phyloP scores from a whole-genome alignment of 441 rosid genomes.

The Brassica hybrid region DNA sequence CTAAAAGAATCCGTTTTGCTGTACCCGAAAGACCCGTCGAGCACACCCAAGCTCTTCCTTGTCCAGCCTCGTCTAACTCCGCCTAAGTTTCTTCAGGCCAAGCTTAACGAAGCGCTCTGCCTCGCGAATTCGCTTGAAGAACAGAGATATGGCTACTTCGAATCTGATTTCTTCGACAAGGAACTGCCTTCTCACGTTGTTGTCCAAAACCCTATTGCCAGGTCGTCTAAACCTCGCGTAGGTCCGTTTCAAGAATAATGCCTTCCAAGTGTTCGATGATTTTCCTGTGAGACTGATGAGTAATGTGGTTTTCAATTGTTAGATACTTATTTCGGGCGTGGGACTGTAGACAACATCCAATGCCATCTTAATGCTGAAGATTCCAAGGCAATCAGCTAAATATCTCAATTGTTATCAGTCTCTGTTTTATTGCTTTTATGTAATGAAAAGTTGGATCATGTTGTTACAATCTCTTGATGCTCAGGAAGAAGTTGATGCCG shows the following conservation, averaged over 20 bases:
- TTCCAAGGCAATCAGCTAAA: constrained; percentile 57
- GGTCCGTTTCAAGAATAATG: constrained; percentile 49
- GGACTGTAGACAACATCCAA: constrained; percentile 71
- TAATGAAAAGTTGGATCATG: constrained; percentile 13
- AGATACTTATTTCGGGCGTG: constrained; percentile 85
- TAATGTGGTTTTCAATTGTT: constrained; percentile 25
- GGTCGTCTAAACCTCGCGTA: constrained; percentile 66
- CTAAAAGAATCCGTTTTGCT: constrained; percentile 43
- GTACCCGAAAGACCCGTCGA: constrained; percentile 62
- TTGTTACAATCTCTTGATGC: constrained; percentile 29
- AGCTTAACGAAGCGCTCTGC: constrained; percentile 86
- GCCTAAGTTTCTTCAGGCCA: constrained; percentile 62
- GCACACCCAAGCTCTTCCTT: constrained; percentile 74
- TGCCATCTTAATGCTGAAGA: constrained; percentile 65
- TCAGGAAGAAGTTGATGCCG: constrained; percentile 87
- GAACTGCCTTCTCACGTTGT: constrained; percentile 72
- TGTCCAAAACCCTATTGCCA: constrained; percentile 79
- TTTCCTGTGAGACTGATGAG: constrained; percentile 27
- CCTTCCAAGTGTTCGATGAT: constrained; percentile 33
- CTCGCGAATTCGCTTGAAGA: constrained; percentile 95
- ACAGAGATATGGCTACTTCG: constrained; percentile 79
- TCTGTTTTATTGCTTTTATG: background rate
- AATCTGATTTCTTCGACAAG: constrained; percentile 70
- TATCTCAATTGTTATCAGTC: constrained; percentile 9
- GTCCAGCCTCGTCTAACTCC: constrained; percentile 90